Percentiles rank a stretch among this genome's conserved stretches.
Evolutionary conservation across 1,284 basidiomycete species (phyloP).

Genomic region (Ustilago tritici): DNA sequence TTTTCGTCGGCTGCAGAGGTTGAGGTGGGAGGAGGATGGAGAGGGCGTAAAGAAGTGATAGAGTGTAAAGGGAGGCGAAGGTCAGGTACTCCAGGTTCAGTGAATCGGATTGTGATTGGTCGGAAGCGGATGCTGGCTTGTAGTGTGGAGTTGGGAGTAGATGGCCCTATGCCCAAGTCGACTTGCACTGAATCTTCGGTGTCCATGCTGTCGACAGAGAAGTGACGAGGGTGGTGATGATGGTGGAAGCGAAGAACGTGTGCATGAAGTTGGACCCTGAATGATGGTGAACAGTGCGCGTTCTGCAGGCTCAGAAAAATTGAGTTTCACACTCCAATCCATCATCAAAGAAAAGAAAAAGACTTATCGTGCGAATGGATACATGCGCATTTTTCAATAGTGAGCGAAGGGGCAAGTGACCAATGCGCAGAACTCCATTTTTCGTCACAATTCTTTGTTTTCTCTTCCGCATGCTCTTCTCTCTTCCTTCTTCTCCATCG

Average conservation of each 20-base stretch:
- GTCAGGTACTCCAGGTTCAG: conserved; percentile 41
- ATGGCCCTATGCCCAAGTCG: conserved; percentile 18
- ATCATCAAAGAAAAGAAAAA: background rate
- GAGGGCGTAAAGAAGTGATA: conserved; percentile 12
- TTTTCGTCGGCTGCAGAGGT: background rate
- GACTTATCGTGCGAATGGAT: too few relatives aligned
- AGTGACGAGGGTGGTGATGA: background rate
- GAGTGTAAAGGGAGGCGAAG: conserved; percentile 23
- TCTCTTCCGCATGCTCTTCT: too few relatives aligned
- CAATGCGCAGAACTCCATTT: too few relatives aligned
- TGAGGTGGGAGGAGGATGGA: background rate
- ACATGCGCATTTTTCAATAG: too few relatives aligned
- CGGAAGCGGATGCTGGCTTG: conserved; percentile 24
- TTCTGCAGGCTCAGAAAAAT: background rate
- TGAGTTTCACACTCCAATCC: background rate
- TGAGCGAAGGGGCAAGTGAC: too few relatives aligned
- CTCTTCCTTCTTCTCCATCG: too few relatives aligned
- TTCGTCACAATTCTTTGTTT: too few relatives aligned
- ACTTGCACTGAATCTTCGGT: background rate
- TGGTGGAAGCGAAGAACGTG: background rate
- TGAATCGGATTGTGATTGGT: conserved; percentile 45
- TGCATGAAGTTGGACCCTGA: conserved; percentile 16
- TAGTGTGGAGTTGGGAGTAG: background rate
- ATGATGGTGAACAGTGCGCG: conserved; percentile 12
- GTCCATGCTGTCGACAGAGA: background rate